These are phyloP conservation scores for Triadica sebifera DNA, from an alignment of 345 rosid genomes.

Conservation along the genomic window DNA sequence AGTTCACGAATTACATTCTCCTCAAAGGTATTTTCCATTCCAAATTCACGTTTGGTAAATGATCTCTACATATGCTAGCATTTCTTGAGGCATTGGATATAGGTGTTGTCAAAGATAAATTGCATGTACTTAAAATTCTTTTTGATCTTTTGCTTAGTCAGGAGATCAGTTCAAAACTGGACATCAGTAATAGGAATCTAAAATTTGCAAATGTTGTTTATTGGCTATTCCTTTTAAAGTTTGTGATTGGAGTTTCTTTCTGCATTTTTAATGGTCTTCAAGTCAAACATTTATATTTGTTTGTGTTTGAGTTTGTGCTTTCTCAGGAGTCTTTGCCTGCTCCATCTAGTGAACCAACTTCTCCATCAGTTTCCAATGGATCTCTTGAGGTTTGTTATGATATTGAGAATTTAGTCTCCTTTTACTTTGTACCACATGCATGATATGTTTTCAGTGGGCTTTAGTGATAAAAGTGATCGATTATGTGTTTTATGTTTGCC, in stretches of 20 bases:
- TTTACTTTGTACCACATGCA: not conserved
- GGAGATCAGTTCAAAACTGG: not conserved
- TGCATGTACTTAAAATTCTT: not conserved
- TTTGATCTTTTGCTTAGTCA: not conserved
- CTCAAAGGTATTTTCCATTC: slow-evolving; percentile 17
- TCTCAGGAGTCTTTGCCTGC: slow-evolving; percentile 52
- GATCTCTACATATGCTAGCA: not conserved
- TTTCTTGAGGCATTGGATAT: not conserved
- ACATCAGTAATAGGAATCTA: not conserved
- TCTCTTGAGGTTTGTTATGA: slow-evolving; percentile 46
- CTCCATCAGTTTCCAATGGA: slow-evolving; percentile 40
- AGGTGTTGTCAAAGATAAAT: not conserved
- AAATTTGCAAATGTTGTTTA: not conserved
- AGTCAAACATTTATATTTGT: slow-evolving; percentile 6
- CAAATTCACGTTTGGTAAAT: not conserved
- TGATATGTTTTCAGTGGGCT: not conserved
- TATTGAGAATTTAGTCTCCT: not conserved
- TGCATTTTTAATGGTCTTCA: slow-evolving; percentile 5
- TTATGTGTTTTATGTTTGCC: not conserved
- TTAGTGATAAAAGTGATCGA: not conserved
- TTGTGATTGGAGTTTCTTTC: not conserved
- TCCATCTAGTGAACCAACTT: slow-evolving; percentile 38
- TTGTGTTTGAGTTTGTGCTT: slow-evolving; percentile 18
- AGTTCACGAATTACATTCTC: slow-evolving; percentile 22
- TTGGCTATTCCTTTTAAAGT: not conserved